Percentiles rank a stretch among this genome's conserved stretches.
Conservation (phyloP, 495 filamentous ascomycete species). For the Geopyxis carbonaria region DNA sequence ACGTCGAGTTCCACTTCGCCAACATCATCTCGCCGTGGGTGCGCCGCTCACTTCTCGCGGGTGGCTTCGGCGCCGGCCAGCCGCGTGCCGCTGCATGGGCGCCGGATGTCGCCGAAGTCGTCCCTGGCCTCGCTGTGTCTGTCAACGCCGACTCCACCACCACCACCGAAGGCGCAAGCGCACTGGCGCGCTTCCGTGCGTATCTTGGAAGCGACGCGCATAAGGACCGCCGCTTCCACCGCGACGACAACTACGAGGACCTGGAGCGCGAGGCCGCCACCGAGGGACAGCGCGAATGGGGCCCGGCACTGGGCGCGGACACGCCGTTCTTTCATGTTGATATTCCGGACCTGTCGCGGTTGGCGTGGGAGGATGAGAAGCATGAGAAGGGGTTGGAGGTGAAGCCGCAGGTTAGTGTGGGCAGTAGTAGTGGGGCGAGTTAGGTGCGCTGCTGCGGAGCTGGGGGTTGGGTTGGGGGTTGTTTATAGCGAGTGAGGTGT, state of each 20-base stretch:
- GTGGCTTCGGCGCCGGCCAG: conserved; percentile 30
- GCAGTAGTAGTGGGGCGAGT: no score
- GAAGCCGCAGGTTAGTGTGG: no score
- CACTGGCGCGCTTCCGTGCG: conserved; percentile 9
- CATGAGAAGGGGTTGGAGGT: not conserved
- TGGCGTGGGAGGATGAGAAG: not conserved
- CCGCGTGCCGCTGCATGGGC: not conserved
- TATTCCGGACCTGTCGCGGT: conserved; percentile 16
- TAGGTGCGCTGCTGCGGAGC: no score
- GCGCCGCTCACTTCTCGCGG: conserved; percentile 31
- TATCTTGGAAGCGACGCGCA: conserved; percentile 13
- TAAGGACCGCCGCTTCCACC: conserved; percentile 15
- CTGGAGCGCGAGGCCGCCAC: conserved; percentile 21
- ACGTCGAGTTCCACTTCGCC: conserved; percentile 38
- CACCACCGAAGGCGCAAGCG: conserved; percentile 3
- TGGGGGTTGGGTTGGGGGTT: no score
- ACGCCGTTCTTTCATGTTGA: conserved; percentile 39
- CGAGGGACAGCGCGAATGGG: conserved; percentile 14
- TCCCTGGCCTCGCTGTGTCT: not conserved
- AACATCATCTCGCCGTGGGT: conserved; percentile 34
- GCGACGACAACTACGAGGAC: conserved; percentile 17
- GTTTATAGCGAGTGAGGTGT: no score
- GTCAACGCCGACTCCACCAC: no score
- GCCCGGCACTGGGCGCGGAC: conserved; percentile 32
- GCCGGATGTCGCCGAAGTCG: conserved; percentile 15